Conservation (phyloP, 2,329 filamentous ascomycete genomes). For the Fusarium compactum region DNA sequence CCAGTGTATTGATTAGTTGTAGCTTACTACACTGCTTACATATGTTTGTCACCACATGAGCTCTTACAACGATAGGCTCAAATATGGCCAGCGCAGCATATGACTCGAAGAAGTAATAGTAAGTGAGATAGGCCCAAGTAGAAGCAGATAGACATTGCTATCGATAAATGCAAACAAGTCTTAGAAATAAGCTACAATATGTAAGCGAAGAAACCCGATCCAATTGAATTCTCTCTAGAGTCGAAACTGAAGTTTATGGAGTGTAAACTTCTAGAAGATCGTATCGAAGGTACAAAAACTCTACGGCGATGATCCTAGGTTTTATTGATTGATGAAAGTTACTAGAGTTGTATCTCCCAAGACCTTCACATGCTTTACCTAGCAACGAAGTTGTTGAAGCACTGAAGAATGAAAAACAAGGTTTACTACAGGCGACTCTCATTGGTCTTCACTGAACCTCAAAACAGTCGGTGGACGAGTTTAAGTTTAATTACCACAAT, state of each 20-base stretch:
- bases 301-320: background rate
- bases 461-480: background rate
- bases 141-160: background rate
- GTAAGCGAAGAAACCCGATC: background rate
- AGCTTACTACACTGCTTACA: constrained; percentile 7
- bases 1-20: background rate
- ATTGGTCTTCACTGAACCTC: background rate
- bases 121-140: background rate
- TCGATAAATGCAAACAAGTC: background rate
- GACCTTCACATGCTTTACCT: background rate
- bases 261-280: background rate
- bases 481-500: background rate
- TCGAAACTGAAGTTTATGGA: background rate
- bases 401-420: background rate
- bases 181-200: background rate
- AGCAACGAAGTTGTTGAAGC: background rate
- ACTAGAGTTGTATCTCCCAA: background rate
- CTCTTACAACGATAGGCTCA: background rate
- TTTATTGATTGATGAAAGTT: background rate
- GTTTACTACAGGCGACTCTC: background rate
- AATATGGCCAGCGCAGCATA: background rate
- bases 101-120: background rate
- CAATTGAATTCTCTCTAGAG: background rate
- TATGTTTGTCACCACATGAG: background rate
- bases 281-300: rapidly evolving